These are phyloP conservation scores for Trebouxia sp. DNA, from an alignment of 139 green algal species.

Conservation along the genomic window DNA sequence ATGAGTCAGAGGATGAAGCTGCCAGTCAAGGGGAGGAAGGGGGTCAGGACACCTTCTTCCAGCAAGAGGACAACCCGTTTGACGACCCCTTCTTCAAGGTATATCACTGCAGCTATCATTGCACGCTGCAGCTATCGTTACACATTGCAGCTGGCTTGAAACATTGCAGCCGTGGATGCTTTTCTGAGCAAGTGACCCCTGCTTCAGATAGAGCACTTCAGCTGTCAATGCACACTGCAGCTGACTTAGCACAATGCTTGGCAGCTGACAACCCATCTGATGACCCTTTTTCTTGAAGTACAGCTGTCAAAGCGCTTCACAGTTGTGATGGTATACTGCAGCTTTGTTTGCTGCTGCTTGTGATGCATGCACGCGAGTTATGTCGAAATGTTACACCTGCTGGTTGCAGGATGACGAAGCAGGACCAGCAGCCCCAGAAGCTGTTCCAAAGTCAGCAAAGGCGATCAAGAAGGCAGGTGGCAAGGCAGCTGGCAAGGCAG, in stretches of 20 bases:
- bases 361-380: too few relatives aligned
- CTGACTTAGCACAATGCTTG: background rate
- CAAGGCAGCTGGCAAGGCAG: constrained; percentile 18
- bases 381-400: too few relatives aligned
- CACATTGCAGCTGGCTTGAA: background rate
- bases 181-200: too few relatives aligned
- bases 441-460: background rate
- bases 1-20: constrained; percentile 36
- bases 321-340: too few relatives aligned
- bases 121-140: background rate
- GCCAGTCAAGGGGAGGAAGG: constrained; percentile 13
- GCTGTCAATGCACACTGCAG: background rate
- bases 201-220: too few relatives aligned
- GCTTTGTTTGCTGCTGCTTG: too few relatives aligned
- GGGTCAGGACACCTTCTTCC: constrained; percentile 51
- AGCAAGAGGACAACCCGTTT: constrained; percentile 70
- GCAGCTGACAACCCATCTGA: background rate
- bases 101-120: background rate
- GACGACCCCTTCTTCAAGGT: constrained; percentile 84
- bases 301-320: too few relatives aligned
- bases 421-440: background rate
- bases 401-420: constrained; percentile 32
- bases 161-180: too few relatives aligned
- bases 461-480: constrained; percentile 21
- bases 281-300: too few relatives aligned